Base-by-base conservation (phyloP, 352 stramenopile species). In the Pythium dissimile region DNA sequence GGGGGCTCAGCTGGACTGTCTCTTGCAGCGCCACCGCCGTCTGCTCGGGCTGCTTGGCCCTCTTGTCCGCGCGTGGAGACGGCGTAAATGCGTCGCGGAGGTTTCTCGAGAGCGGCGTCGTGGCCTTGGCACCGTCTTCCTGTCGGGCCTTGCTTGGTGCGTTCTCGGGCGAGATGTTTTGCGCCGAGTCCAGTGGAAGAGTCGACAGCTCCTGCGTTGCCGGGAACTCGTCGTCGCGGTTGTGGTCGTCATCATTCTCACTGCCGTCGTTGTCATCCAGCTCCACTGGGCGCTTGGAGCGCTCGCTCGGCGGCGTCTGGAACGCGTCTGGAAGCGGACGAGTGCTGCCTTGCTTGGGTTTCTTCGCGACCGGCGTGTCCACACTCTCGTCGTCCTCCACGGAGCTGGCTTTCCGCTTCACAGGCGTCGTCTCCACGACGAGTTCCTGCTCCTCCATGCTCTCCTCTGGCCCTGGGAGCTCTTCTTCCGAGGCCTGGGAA, bases 81-180 rank as follows among this genome's bases (percentile, higher is more conserved):
- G 81, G 81, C n/a, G 81, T 91, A 54, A 91, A 69, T 34, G 26
- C 54, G 18, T 54, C 27, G 11, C 52, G 47, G 0, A 69, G 38
- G 53, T 59, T 68, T 48, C 61, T 41, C 15, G 53, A 26, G 10
- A 55, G 42, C 20, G 38, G 28, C 1, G 50, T 18, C 4, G 16
- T 15, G 16, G 35, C 44, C 7, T 38, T 45, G 28, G 31, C 39
- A 3, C 11, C 10, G 21, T 55, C 54, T 23, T 60, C 45, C 21
- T 54, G 46, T 21, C 41, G 55, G 5, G 47, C 24, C 42, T 59
- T 67, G 20, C 38, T 41, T 7, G 30, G 20, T 1, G 34, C 38
- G 31, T 23, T 54, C 6, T 68, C 61, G 10, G 61, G 61, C 4
- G 61, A 68, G 15, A 68, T 68, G 10, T 38, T 21, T 16, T n/a